Evolutionary conservation across 2,329 filamentous ascomycete species (phyloP).

Genomic region (Annulohypoxylon truncatum): DNA sequence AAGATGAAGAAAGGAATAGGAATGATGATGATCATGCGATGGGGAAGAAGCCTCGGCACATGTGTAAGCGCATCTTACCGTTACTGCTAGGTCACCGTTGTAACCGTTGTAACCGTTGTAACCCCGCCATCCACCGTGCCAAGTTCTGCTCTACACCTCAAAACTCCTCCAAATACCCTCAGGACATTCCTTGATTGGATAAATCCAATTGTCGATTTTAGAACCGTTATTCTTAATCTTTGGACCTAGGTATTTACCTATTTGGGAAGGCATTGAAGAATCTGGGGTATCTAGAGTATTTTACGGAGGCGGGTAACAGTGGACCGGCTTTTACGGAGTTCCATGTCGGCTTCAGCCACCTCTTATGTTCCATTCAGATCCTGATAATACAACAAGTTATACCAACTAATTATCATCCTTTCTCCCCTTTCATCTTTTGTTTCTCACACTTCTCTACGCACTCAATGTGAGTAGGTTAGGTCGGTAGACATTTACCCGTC

Average conservation of each 20-base stretch:
- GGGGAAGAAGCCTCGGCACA: constrained; percentile 5
- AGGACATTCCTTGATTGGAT: background rate
- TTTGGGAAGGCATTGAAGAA: background rate
- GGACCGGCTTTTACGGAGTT: background rate
- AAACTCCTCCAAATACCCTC: background rate
- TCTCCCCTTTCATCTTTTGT: background rate
- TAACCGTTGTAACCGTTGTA: background rate
- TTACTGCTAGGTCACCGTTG: background rate
- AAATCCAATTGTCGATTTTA: too few relatives aligned
- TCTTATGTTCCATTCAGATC: background rate
- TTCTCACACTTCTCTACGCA: background rate
- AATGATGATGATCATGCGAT: constrained; percentile 1
- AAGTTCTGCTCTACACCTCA: background rate
- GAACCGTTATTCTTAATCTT: background rate
- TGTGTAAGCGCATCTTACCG: background rate
- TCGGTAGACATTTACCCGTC: background rate
- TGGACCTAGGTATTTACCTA: background rate
- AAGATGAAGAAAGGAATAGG: background rate
- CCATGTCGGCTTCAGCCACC: background rate
- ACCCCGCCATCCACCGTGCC: constrained; percentile 1
- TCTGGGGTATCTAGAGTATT: background rate
- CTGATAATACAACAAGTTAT: background rate
- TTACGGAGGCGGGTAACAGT: background rate
- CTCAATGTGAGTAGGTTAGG: background rate
- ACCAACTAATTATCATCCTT: background rate